phyloP scores from a whole-genome alignment of 208 protist genomes.

The Angomonas desouzai region DNA sequence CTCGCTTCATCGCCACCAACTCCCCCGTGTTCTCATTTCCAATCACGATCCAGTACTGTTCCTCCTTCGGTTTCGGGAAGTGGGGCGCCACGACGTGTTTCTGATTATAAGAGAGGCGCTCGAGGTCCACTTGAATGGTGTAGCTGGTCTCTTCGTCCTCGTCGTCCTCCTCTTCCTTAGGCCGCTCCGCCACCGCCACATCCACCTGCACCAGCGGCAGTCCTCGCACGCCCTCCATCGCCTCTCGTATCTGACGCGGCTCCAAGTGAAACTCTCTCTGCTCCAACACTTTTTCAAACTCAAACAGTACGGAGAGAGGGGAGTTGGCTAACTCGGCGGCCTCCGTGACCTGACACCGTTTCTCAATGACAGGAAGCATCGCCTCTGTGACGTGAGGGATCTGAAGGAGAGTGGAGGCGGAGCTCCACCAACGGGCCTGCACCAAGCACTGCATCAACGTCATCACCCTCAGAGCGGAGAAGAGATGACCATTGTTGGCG shows the following conservation, averaged over 20 bases:
- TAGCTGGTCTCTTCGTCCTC: slow-evolving; percentile 39
- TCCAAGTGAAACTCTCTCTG: slow-evolving; percentile 39
- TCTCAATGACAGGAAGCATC: slow-evolving; percentile 61
- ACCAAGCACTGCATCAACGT: slow-evolving; percentile 94
- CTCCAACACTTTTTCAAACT: slow-evolving; percentile 52
- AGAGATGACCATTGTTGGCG: slow-evolving; percentile 92
- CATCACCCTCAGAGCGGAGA: slow-evolving; percentile 87
- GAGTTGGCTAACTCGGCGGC: slow-evolving; percentile 75
- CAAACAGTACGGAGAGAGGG: slow-evolving; percentile 32
- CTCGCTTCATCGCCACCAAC: slow-evolving; percentile 91
- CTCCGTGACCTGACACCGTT: slow-evolving; percentile 48
- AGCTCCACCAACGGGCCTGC: slow-evolving; percentile 90
- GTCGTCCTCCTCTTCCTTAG: slow-evolving; percentile 15
- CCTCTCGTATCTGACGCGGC: slow-evolving; percentile 45
- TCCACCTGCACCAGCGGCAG: slow-evolving; percentile 79
- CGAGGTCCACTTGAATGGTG: slow-evolving; percentile 53
- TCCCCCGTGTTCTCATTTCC: slow-evolving; percentile 82
- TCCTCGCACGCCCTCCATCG: slow-evolving; percentile 67
- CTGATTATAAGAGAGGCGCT: slow-evolving; percentile 45
- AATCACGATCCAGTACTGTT: slow-evolving; percentile 91
- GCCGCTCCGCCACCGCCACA: slow-evolving; percentile 34
- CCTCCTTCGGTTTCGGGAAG: slow-evolving; percentile 90
- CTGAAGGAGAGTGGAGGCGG: slow-evolving; percentile 74
- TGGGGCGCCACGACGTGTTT: slow-evolving; percentile 67
- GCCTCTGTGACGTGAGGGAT: slow-evolving; percentile 75